phyloP scores from a whole-genome alignment of 306 rosid genomes.

The Gastrolobium villosum region DNA sequence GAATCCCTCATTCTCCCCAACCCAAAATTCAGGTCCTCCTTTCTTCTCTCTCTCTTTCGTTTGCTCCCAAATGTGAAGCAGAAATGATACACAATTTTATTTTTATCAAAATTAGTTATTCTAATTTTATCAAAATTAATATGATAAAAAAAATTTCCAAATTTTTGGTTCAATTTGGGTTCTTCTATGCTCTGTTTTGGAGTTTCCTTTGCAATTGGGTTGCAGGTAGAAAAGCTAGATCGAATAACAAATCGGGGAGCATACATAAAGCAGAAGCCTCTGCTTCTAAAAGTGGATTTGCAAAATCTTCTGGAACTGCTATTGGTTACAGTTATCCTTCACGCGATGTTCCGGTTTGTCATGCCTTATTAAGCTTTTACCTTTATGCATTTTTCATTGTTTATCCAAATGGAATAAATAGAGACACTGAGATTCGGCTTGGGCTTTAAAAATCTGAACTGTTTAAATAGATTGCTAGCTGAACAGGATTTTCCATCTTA shows the following conservation, averaged over 20 bases:
- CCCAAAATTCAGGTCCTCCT: constrained; percentile 62
- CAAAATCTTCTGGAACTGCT: constrained; percentile 51
- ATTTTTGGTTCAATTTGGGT: background rate
- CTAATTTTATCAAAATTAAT: too few relatives aligned
- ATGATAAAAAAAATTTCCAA: too few relatives aligned
- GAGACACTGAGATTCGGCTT: background rate
- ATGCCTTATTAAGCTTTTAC: constrained; percentile 10
- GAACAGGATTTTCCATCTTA: background rate
- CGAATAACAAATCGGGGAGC: constrained; percentile 55
- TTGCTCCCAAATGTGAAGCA: constrained; percentile 9
- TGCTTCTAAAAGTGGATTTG: constrained; percentile 53
- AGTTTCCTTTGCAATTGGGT: constrained; percentile 41
- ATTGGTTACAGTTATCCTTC: constrained; percentile 77
- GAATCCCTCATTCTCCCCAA: constrained; percentile 51
- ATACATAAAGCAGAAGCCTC: constrained; percentile 57
- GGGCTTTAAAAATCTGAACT: constrained; percentile 15
- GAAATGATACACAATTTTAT: background rate
- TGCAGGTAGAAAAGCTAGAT: constrained; percentile 68
- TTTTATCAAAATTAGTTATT: background rate
- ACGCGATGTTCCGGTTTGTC: constrained; percentile 63
- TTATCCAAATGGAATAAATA: background rate
- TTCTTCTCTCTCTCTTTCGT: constrained; percentile 22
- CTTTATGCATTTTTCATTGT: background rate
- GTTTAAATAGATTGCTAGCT: background rate
- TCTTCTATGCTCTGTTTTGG: constrained; percentile 38